A percentile compares a stretch with the other conserved stretches of the same genome.
phyloP scores from a whole-genome alignment of 345 rosid species.

The Hibiscus syriacus region DNA sequence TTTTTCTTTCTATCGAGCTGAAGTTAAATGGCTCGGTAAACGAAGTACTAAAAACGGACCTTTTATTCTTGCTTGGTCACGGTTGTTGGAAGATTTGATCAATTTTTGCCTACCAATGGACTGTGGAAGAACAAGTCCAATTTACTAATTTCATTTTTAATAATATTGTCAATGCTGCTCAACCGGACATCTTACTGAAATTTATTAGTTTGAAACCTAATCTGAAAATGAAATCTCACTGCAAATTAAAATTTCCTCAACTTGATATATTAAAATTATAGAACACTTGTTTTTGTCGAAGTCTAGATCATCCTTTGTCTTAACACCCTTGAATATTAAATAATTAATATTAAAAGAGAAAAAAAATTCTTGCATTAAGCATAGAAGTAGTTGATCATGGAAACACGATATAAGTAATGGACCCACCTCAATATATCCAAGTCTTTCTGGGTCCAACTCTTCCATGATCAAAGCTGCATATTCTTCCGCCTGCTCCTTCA shows the following conservation, averaged over 20 bases:
- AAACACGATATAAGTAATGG: conserved; percentile 10
- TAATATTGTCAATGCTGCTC: not conserved
- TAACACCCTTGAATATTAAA: not conserved
- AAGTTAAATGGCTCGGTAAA: too few species aligned
- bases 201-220: not conserved
- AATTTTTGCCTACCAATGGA: conserved; percentile 30
- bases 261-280: not conserved
- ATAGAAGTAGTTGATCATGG: not conserved
- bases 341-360: not conserved
- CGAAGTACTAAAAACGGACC: too few species aligned
- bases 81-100: conserved; percentile 20
- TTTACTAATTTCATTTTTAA: not conserved
- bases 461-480: conserved; percentile 99
- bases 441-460: conserved; percentile 93
- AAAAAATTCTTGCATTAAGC: not conserved
- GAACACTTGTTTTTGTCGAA: not conserved
- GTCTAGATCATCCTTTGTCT: not conserved
- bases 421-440: conserved; percentile 95
- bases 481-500: conserved; percentile 95
- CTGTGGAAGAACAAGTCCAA: conserved; percentile 12
- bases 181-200: not conserved
- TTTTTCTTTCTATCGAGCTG: not conserved
- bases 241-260: not conserved
- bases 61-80: too few species aligned
- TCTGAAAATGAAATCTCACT: not conserved